Percentiles rank a stretch among this genome's conserved stretches.
Evolutionary conservation across 495 filamentous ascomycete genomes (phyloP).

Genomic region (Pseudoneurospora amorphoporcata): DNA sequence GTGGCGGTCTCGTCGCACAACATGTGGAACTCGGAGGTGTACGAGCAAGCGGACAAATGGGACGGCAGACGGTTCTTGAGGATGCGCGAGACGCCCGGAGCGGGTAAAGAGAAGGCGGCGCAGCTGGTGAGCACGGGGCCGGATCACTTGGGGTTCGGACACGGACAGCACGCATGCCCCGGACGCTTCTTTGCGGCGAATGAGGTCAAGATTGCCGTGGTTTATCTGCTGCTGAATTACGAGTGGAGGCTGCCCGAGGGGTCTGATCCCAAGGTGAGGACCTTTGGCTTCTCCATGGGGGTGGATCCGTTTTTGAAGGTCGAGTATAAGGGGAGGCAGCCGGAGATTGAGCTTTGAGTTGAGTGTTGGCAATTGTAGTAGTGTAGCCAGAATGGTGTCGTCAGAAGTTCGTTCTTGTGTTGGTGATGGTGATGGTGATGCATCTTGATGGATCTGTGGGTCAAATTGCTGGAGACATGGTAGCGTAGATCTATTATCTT

Average conservation of each 20-base stretch:
- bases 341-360: conserved; percentile 6
- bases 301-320: conserved; percentile 9
- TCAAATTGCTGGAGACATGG: background rate
- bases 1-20: conserved; percentile 24
- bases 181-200: conserved; percentile 35
- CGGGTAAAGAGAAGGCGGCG: conserved; percentile 30
- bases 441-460: background rate
- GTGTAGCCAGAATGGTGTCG: background rate
- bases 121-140: conserved; percentile 37
- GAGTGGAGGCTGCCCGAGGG: conserved; percentile 23
- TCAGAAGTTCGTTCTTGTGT: background rate
- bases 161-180: conserved; percentile 30
- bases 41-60: conserved; percentile 33
- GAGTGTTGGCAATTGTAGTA: background rate
- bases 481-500: no score
- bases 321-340: conserved; percentile 4
- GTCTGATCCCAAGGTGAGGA: background rate
- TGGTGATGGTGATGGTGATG: background rate
- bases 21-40: conserved; percentile 32
- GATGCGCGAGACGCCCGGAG: conserved; percentile 18
- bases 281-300: conserved; percentile 4
- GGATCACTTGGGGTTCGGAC: conserved; percentile 29
- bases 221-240: conserved; percentile 27
- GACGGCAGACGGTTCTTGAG: conserved; percentile 39
- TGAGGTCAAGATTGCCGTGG: conserved; percentile 27